Conservation (phyloP, 2,329 filamentous ascomycete species). For the Aaosphaeria arxii region DNA sequence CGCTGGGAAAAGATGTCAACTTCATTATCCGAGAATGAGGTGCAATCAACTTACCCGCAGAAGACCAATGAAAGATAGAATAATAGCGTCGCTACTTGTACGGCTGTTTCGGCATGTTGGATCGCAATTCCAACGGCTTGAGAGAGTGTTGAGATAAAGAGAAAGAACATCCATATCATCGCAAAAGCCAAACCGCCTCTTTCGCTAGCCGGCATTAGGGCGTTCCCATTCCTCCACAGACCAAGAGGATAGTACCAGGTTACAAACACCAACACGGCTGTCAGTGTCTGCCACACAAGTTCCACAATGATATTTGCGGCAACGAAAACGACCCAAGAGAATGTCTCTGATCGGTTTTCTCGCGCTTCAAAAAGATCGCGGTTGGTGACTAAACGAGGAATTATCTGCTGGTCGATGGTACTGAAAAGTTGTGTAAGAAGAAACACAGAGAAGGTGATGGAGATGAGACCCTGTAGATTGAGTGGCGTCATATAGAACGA, state of each 20-base stretch:
- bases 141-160: constrained; percentile 75
- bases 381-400: constrained; percentile 77
- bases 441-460: constrained; percentile 79
- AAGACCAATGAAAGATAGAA: constrained; percentile 70
- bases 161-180: constrained; percentile 65
- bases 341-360: constrained; percentile 76
- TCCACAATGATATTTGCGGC: constrained; percentile 76
- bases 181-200: constrained; percentile 75
- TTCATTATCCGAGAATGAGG: constrained; percentile 19
- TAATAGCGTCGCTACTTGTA: constrained; percentile 66
- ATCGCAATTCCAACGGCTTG: constrained; percentile 70
- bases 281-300: constrained; percentile 72
- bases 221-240: constrained; percentile 63
- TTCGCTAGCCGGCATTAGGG: constrained; percentile 57
- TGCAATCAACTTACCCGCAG: constrained; percentile 41
- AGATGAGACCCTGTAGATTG: constrained; percentile 71
- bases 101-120: constrained; percentile 67
- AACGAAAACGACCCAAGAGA: constrained; percentile 79
- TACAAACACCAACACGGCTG: constrained; percentile 68
- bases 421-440: constrained; percentile 73
- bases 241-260: constrained; percentile 81
- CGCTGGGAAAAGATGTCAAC: constrained; percentile 47
- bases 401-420: constrained; percentile 70
- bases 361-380: constrained; percentile 78
- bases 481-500: constrained; percentile 69